Evolutionary conservation across 768 basidiomycete genomes (phyloP).

Genomic region (Xerocomus brunneocitrinus): DNA sequence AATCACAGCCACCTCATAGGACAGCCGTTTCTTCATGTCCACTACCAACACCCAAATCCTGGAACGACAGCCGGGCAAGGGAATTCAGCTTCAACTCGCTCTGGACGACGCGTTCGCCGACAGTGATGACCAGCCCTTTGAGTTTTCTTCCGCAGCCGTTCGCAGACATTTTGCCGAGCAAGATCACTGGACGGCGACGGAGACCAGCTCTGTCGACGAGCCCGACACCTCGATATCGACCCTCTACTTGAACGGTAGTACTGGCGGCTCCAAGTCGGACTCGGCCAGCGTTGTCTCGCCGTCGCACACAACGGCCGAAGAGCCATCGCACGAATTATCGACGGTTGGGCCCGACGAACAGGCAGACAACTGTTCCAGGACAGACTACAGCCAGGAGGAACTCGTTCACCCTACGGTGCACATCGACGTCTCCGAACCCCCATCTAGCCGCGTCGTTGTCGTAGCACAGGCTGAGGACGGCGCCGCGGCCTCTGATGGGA

Average conservation of each 20-base stretch:
- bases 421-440: conserved; percentile 41
- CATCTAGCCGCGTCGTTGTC: conserved; percentile 27
- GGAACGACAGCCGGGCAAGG: conserved; percentile 25
- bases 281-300: conserved; percentile 21
- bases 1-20: neutral
- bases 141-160: conserved; percentile 59
- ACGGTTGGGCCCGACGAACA: conserved; percentile 9
- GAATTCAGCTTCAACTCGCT: conserved; percentile 28
- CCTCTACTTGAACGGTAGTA: conserved; percentile 45
- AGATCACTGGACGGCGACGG: conserved; percentile 33
- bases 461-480: neutral
- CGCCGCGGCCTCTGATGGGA: neutral
- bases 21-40: conserved; percentile 8
- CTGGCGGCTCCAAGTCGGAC: conserved; percentile 9
- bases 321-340: conserved; percentile 16
- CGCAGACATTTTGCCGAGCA: conserved; percentile 57
- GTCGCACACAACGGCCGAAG: conserved; percentile 16
- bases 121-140: conserved; percentile 43
- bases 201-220: conserved; percentile 32
- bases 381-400: conserved; percentile 5
- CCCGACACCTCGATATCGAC: conserved; percentile 54
- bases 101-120: conserved; percentile 71
- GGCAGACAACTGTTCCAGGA: neutral
- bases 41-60: conserved; percentile 11
- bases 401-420: conserved; percentile 38